These are phyloP conservation scores for Geranium brycei DNA, from an alignment of 345 rosid genomes.

Conservation along the genomic window DNA sequence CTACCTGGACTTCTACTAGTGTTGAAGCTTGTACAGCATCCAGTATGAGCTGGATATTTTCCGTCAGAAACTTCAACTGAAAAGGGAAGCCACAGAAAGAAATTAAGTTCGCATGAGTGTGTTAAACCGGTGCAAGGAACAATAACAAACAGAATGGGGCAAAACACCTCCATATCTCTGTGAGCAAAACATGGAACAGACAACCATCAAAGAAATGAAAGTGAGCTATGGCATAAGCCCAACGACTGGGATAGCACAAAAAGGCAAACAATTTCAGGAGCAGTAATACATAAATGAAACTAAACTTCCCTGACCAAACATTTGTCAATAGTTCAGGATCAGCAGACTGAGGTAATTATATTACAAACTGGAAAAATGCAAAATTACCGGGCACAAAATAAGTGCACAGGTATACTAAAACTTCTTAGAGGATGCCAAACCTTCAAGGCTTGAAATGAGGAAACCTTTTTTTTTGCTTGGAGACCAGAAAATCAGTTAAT, in stretches of 20 bases:
- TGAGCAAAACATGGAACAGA: not conserved
- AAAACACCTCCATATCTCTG: not conserved
- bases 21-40: conserved; percentile 55
- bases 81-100: not conserved
- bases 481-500: not conserved
- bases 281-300: not conserved
- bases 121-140: not conserved
- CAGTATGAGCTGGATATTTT: conserved; percentile 46
- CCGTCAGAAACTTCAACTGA: conserved; percentile 61
- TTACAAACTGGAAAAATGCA: not conserved
- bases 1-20: conserved; percentile 81
- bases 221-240: not conserved
- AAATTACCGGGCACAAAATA: not conserved
- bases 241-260: not conserved
- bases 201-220: not conserved
- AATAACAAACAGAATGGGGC: not conserved
- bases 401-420: not conserved
- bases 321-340: not conserved
- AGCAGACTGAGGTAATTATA: not conserved
- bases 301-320: not conserved
- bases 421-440: not conserved
- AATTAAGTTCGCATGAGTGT: not conserved
- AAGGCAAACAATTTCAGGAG: not conserved
- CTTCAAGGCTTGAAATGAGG: not conserved
- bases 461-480: not conserved